Percentiles rank a stretch among this genome's conserved stretches.
Evolutionary conservation across 148 eudicot species (phyloP).

Genomic region (Suaeda aralocaspica): DNA sequence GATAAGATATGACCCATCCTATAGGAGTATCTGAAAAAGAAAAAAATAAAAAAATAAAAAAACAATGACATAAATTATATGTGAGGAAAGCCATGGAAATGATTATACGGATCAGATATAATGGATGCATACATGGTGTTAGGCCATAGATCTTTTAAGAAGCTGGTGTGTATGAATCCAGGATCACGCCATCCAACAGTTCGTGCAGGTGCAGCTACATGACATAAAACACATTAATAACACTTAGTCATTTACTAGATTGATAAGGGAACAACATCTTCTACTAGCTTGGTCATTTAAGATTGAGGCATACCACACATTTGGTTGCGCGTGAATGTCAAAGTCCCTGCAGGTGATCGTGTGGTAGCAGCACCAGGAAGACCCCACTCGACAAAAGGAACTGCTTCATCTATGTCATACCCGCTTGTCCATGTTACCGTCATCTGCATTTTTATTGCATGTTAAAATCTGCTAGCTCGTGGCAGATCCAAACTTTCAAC

Average conservation of each 20-base stretch:
- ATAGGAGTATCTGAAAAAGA: slow-evolving; percentile 49
- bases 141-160: slow-evolving; percentile 76
- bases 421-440: slow-evolving; percentile 91
- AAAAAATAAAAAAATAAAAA: not conserved
- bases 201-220: slow-evolving; percentile 81
- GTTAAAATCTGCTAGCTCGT: no score
- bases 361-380: slow-evolving; percentile 19
- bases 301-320: slow-evolving; percentile 66
- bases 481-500: no score
- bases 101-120: not conserved
- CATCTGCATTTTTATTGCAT: no score
- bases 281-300: no score
- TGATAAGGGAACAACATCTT: no score
- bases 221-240: no score
- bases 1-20: slow-evolving; percentile 57
- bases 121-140: slow-evolving; percentile 38
- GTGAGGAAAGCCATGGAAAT: not conserved
- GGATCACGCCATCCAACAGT: slow-evolving; percentile 95
- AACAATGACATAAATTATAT: not conserved
- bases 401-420: slow-evolving; percentile 59
- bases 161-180: slow-evolving; percentile 81
- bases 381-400: slow-evolving; percentile 72
- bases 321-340: slow-evolving; percentile 49
- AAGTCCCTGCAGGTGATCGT: slow-evolving; percentile 66
- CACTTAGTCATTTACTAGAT: no score